Evolutionary conservation across 805 yeast species (phyloP), one percentile per base, ranked within the genome.

Genomic region (Candida coquimbonensis): DNA sequence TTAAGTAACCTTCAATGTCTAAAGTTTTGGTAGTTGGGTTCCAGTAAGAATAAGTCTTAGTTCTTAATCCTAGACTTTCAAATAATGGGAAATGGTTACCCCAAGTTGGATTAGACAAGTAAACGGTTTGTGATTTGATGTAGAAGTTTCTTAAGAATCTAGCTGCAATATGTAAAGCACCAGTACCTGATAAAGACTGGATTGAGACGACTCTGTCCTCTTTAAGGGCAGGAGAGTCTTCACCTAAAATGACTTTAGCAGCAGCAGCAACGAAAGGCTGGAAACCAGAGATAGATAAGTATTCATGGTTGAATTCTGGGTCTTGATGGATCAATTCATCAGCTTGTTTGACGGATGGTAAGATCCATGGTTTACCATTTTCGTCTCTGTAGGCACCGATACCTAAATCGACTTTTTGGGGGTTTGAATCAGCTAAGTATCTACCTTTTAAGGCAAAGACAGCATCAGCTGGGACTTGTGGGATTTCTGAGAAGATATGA

Each of bases 51-150:
- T 93, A 91, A 16, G 71, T 65, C 34, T 72, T 79, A 36, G 83
- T 81, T 53, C 74, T 68, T 44, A 87, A 72, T 6, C 95, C 96
- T 49, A 78, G 72, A 44, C 76, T 68, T 53, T 76, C 72, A 64
- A 90, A 93, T 54, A 91, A 86, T 63, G 83, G 89, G 63, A 75
- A 73, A 69, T 91, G 99, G 72, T 93, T 93, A 44, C 93, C 96
- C 99, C 99, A 91, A n/a, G 98, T 89, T 53, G 99, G 99, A 48
- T 75, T 69, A 13, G 96, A 85, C 43, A 90, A 61, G 64, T 87
- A 88, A 41, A 90, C 72, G 25, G 72, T 66, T 48, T 69, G 56
- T 63, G 71, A 43, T 62, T 68, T 55, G 1, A 51, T 52, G 49
- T 67, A 56, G 48, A 68, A 64, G 35, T 57, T 56, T n/a, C 60